Evolutionary conservation across 164 flowering plant species (phyloP).

Genomic region (Cinnamomum micranthum): DNA sequence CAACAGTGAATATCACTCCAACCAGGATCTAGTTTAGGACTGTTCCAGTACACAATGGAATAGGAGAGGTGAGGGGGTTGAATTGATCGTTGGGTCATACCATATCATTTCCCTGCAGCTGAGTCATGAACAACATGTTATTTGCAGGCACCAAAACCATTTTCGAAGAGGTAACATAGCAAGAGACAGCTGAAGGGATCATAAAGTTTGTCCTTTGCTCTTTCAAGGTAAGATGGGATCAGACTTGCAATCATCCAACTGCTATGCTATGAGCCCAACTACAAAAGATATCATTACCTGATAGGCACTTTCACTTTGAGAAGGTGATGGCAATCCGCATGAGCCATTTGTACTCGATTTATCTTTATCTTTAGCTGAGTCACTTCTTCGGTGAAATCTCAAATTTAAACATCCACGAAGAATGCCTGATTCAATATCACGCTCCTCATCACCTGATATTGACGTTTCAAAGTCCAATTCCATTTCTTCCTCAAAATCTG

Average conservation of each 20-base stretch:
- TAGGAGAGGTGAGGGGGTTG: too few relatives aligned
- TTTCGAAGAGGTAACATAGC: too few relatives aligned
- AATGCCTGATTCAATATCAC: constrained; percentile 51
- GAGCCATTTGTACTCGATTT: constrained; percentile 51
- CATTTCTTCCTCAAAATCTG: constrained; percentile 88
- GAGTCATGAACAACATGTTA: background rate
- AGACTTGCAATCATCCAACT: too few relatives aligned
- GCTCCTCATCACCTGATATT: constrained; percentile 70
- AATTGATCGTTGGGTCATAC: background rate
- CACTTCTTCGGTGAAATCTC: constrained; percentile 63
- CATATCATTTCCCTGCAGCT: background rate
- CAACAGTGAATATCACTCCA: too few relatives aligned
- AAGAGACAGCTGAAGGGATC: too few relatives aligned
- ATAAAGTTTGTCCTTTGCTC: too few relatives aligned
- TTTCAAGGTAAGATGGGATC: too few relatives aligned
- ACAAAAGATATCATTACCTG: constrained; percentile 41
- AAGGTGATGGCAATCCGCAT: constrained; percentile 52
- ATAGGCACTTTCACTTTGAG: constrained; percentile 49
- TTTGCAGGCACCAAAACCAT: background rate
- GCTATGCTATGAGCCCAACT: background rate
- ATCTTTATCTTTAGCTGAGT: constrained; percentile 45
- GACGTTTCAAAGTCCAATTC: constrained; percentile 87
- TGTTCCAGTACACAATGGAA: too few relatives aligned
- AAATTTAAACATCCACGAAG: constrained; percentile 73
- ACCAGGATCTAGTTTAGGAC: too few relatives aligned